Evolutionary conservation across 2,329 filamentous ascomycete genomes (phyloP), one percentile per base, ranked within the genome.

Genomic region (Ilyonectria destructans): DNA sequence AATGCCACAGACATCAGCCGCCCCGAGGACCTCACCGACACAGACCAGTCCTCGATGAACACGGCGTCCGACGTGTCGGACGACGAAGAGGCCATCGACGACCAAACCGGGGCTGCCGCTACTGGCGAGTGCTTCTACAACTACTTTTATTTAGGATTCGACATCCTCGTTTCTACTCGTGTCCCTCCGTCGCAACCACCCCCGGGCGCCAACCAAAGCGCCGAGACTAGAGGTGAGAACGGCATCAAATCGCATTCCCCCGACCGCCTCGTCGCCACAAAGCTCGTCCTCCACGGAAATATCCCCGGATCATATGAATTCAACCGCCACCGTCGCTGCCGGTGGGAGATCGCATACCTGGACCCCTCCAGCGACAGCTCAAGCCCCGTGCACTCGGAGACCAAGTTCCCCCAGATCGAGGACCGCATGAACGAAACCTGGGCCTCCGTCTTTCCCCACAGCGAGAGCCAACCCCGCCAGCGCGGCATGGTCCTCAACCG

Each of bases 221-320:
- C 71, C 3, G 69, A 74, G 9, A 75, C 74, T 23, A 75, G 73
- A 3, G 69, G 66, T 1, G 75, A 75, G 12, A 78, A 70, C 21
- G 71, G 75, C 4, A 78, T 87, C 71, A 83, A 83, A 68, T 81
- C 78, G 1, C 81, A 82, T 40, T 82, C 81, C 2, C 81, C 88
- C 0, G 90, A 94, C 65, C 90, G 92, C 46, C 86, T 97, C 12
- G 94, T 96, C 1, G 95, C 93, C 6, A 96, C 93, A 0, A 98
- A 98, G 79, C 80, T 99, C n/a, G 90, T 98, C 19, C 86, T 99
- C 2, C 96, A 99, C 80, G 94, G 93, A 49, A 99, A 99, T 76
- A 91, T 98, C 2, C 96, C 96, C 1, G 96, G 96, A 0, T 97
- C 95, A 1, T 98, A 98, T 79, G 93, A 96, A 12, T 99, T 99